Evolutionary conservation across 2,329 filamentous ascomycete genomes (phyloP).

Genomic region (Emmonsiellopsis sp.): DNA sequence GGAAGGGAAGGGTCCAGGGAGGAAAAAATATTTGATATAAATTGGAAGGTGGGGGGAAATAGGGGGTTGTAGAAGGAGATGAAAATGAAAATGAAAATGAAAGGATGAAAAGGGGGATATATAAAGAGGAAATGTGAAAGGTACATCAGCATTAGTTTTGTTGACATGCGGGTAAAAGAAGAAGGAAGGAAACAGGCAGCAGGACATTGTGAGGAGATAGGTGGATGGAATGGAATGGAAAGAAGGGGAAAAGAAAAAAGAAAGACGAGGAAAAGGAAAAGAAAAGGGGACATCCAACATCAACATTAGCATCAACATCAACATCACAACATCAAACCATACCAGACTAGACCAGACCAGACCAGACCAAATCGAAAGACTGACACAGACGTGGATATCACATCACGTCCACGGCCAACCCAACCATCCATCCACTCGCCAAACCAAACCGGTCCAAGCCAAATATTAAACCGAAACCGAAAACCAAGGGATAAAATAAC

Average conservation of each 20-base stretch:
- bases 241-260: neutral
- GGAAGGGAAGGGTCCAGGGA: neutral
- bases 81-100: neutral
- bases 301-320: conserved; percentile 3
- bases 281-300: neutral
- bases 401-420: too few species aligned
- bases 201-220: too few species aligned
- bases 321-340: neutral
- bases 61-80: neutral
- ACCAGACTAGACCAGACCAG: too few species aligned
- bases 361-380: too few species aligned
- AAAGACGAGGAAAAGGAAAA: too few species aligned
- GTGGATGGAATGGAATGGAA: neutral
- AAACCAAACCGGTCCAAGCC: neutral
- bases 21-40: neutral
- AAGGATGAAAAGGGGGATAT: neutral
- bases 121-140: neutral
- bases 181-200: neutral
- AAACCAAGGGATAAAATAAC: neutral
- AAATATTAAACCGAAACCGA: neutral
- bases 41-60: neutral
- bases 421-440: neutral
- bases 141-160: too few species aligned
- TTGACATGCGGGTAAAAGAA: neutral
- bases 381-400: too few species aligned